Evolutionary conservation across 1,284 basidiomycete species (phyloP).

Genomic region (Ustilago vetiveriae): DNA sequence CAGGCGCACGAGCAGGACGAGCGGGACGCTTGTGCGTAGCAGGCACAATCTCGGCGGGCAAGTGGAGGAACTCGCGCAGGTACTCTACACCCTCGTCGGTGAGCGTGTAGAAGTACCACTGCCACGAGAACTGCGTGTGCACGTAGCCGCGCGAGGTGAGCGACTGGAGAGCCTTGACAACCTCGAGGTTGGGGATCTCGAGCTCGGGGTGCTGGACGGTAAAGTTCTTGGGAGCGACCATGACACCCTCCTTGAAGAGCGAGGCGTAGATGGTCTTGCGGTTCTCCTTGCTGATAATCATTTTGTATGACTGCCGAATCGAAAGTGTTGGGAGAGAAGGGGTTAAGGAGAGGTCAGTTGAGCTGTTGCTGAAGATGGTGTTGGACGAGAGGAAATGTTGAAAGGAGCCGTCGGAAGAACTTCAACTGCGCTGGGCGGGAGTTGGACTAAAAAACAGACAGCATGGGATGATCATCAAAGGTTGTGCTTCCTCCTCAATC

Average conservation of each 20-base stretch:
- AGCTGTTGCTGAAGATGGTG: not conserved
- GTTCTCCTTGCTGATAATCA: conserved; percentile 68
- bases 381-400: not conserved
- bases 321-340: not conserved
- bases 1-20: conserved; percentile 61
- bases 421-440: too few species aligned
- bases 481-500: too few species aligned
- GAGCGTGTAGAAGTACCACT: conserved; percentile 69
- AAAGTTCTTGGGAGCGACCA: conserved; percentile 99
- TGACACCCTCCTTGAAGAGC: conserved; percentile 75
- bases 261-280: conserved; percentile 66
- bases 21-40: conserved; percentile 67
- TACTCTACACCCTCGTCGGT: conserved; percentile 67
- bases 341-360: conserved; percentile 2
- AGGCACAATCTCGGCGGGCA: conserved; percentile 67
- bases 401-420: not conserved
- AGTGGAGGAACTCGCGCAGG: conserved; percentile 67
- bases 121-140: conserved; percentile 83
- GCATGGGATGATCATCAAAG: too few species aligned
- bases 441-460: too few species aligned
- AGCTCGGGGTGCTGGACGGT: conserved; percentile 98
- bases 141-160: conserved; percentile 94
- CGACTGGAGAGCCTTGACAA: conserved; percentile 99
- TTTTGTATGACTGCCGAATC: conserved; percentile 18
- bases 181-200: conserved; percentile 94